Percentiles rank a stretch among this genome's conserved stretches.
Evolutionary conservation across 2,329 filamentous ascomycete genomes (phyloP).

Genomic region (Rasamsonia emersonii): DNA sequence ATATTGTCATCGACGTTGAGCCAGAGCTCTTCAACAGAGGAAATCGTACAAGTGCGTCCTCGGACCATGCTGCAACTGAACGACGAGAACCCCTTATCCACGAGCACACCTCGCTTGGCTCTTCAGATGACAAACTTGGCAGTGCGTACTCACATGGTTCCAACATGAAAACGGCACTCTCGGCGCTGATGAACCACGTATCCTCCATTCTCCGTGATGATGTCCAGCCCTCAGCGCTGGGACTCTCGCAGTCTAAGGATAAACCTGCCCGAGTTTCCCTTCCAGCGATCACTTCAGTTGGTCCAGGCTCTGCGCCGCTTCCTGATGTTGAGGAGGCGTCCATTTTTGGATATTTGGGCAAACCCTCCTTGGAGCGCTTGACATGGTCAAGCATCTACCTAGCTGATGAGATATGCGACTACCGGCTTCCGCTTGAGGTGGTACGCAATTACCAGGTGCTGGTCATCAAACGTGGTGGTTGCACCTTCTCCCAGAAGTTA

Average conservation of each 20-base stretch:
- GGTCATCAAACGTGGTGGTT: conserved; percentile 71
- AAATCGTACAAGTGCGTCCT: conserved; percentile 23
- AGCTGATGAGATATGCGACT: conserved; percentile 58
- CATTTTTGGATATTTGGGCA: conserved; percentile 21
- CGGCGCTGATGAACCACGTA: conserved; percentile 42
- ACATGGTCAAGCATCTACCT: conserved; percentile 65
- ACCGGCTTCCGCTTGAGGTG: conserved; percentile 44
- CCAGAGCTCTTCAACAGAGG: conserved; percentile 24
- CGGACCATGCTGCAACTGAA: conserved; percentile 17
- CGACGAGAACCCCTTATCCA: conserved; percentile 13
- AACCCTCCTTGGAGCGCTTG: conserved; percentile 42
- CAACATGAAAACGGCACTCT: conserved; percentile 33
- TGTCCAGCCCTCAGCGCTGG: conserved; percentile 23
- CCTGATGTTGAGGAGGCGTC: conserved; percentile 54
- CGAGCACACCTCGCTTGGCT: conserved; percentile 13
- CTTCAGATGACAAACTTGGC: conserved; percentile 18
- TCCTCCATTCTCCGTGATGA: conserved; percentile 42
- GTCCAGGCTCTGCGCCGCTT: conserved; percentile 55
- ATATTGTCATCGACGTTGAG: conserved; percentile 58
- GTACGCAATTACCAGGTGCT: conserved; percentile 62
- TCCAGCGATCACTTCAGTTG: conserved; percentile 42
- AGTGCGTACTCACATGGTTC: conserved; percentile 22
- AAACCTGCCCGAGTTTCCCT: conserved; percentile 31
- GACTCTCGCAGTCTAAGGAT: conserved; percentile 15
- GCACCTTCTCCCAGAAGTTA: conserved; percentile 76